A percentile compares a stretch with the other conserved stretches of the same genome.
Evolutionary conservation across 345 rosid species (phyloP).

Genomic region (Microthlaspi erraticum): DNA sequence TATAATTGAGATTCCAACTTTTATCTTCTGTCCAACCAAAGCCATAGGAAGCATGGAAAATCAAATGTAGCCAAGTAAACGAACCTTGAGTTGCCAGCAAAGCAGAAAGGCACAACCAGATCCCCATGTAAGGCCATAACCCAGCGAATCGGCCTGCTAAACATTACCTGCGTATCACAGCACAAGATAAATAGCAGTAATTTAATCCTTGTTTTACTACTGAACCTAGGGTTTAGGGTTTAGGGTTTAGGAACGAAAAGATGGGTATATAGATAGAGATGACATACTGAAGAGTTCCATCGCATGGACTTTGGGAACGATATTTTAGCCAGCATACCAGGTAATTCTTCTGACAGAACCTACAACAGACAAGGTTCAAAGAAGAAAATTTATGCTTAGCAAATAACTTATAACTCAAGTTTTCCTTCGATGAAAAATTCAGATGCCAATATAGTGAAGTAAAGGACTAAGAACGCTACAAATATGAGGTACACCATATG

Average conservation of each 20-base stretch:
- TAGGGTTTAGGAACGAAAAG: neutral
- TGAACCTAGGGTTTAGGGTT: neutral
- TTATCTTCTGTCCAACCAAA: conserved; percentile 3
- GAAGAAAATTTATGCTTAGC: conserved; percentile 2
- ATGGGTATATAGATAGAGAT: conserved; percentile 21
- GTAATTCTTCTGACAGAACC: conserved; percentile 89
- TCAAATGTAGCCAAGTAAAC: conserved; percentile 34
- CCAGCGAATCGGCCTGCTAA: conserved; percentile 98
- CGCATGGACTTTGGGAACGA: conserved; percentile 96
- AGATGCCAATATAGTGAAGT: conserved; percentile 30
- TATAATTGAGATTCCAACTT: neutral
- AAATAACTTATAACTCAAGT: conserved; percentile 26
- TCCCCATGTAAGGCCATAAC: conserved; percentile 92
- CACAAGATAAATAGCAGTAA: conserved; percentile 24
- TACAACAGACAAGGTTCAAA: conserved; percentile 37
- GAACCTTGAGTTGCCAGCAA: conserved; percentile 88
- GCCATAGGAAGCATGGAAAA: conserved; percentile 24
- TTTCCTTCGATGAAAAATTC: conserved; percentile 17
- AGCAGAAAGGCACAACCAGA: conserved; percentile 73
- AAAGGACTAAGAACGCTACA: conserved; percentile 15
- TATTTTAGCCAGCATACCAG: conserved; percentile 69
- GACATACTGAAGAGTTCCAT: conserved; percentile 84
- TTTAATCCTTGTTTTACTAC: conserved; percentile 1
- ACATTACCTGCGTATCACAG: conserved; percentile 63
- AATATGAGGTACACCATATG: conserved; percentile 2